Evolutionary conservation across 176 grass and related monocot genomes (phyloP), one percentile per base, ranked within the genome.

Genomic region (Phoenix dactylifera): DNA sequence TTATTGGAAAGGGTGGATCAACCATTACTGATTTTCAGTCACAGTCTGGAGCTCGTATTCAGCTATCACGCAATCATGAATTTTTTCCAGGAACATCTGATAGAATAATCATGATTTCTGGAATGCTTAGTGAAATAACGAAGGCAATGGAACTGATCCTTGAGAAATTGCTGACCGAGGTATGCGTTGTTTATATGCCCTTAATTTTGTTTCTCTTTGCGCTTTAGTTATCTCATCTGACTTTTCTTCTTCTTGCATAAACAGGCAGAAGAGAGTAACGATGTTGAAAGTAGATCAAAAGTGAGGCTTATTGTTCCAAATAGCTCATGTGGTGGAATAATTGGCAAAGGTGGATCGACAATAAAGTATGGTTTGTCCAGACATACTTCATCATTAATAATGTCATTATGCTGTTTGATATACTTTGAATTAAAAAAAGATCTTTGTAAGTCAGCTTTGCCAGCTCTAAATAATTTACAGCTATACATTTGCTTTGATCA

Each of bases 21-120:
- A 91, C 92, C 24, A 96, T 96, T 51, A 90, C 90, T 85, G 92
- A 96, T 16, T 90, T 96, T 24, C 92, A 96, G 69, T 82, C 92
- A 56, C 75, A 91, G 55, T 97, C 92, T 50, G 81, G 87, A 51
- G 80, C 92, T 67, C 92, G 92, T 74, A 97, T 97, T 62, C 92
- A 97, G 50, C 64, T 96, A 59, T 96, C 92, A 54, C 92, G 92
- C 35, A 87, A 81, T 66, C 80, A 96, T 72, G 92, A 96, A 58
- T 90, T 88, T 55, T 96, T 96, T 71, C 92, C 92, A 71, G 87
- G 86, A 57, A 96, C 92, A 67, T 90, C 89, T 62, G 92, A 96
- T 63, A 85, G 92, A 65, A 88, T 91, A 71, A 85, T 96, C 76
- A 83, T 96, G 82, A 82, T 88, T 73, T 96, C 92, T 85, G 93